These are phyloP conservation scores for Cryphonectria japonica DNA, from an alignment of 2,329 filamentous ascomycete species.

Conservation along the genomic window DNA sequence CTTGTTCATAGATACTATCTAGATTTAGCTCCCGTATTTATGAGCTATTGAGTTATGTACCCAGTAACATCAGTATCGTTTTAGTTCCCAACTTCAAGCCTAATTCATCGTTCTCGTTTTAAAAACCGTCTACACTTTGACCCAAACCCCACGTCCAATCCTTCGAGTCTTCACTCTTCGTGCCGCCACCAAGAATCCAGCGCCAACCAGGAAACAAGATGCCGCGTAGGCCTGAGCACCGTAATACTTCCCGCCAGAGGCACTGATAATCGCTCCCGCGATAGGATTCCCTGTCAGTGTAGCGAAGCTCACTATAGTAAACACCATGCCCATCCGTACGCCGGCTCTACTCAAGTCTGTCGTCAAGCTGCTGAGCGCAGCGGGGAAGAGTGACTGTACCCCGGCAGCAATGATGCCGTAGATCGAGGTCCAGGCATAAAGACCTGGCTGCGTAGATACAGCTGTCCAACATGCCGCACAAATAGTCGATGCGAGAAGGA, in stretches of 20 bases:
- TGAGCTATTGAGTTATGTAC: no score
- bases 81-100: neutral
- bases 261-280: neutral
- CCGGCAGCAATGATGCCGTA: neutral
- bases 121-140: neutral
- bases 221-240: neutral
- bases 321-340: neutral
- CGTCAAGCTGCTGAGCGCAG: neutral
- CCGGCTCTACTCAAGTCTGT: neutral
- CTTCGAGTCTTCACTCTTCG: neutral
- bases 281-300: neutral
- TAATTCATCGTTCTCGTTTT: neutral
- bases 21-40: no score
- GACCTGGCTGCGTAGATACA: conserved; percentile 49
- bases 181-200: neutral
- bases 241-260: neutral
- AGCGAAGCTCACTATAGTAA: neutral
- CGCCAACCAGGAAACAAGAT: neutral
- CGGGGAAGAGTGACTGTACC: neutral
- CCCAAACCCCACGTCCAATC: neutral
- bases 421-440: conserved; percentile 60
- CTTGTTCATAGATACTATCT: no score
- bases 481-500: conserved; percentile 43
- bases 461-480: conserved; percentile 62
- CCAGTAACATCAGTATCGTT: neutral